These are phyloP conservation scores for Rhamnella rubrinervis DNA, from an alignment of 331 rosid genomes.

Conservation along the genomic window DNA sequence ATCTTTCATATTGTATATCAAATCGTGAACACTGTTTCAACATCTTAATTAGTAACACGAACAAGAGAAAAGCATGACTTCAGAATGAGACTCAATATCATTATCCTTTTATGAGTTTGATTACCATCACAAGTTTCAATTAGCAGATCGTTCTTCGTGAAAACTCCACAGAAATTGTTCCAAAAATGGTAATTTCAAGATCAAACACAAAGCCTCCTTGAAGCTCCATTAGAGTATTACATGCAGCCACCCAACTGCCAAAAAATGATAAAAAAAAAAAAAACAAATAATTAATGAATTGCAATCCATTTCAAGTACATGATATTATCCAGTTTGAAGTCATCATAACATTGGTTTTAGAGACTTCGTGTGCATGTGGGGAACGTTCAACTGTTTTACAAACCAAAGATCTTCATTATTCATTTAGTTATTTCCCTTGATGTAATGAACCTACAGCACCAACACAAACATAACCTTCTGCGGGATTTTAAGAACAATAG, in stretches of 20 bases:
- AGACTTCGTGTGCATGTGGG: background rate
- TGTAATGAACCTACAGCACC: background rate
- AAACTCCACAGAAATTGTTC: background rate
- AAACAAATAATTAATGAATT: constrained; percentile 17
- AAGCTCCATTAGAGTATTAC: constrained; percentile 30
- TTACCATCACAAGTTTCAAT: constrained; percentile 5
- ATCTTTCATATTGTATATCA: background rate
- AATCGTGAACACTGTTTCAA: constrained; percentile 5
- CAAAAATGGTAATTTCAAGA: constrained; percentile 6
- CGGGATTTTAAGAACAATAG: too few species aligned
- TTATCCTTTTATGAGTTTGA: background rate
- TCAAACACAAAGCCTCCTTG: constrained; percentile 6
- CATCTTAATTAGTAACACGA: background rate
- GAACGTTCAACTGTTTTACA: background rate
- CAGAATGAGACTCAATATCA: constrained; percentile 12
- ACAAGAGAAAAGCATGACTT: constrained; percentile 16
- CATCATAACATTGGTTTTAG: background rate
- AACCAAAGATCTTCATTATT: too few species aligned
- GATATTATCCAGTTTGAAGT: constrained; percentile 1
- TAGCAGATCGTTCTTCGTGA: background rate
- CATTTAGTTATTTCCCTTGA: too few species aligned
- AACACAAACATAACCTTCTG: too few species aligned
- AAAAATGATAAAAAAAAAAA: constrained; percentile 15
- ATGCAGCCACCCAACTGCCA: constrained; percentile 83
- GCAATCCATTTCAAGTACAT: background rate